Evolutionary conservation across 1,139 yeast genomes (phyloP).

Genomic region (Saccharomyces hybrid): DNA sequence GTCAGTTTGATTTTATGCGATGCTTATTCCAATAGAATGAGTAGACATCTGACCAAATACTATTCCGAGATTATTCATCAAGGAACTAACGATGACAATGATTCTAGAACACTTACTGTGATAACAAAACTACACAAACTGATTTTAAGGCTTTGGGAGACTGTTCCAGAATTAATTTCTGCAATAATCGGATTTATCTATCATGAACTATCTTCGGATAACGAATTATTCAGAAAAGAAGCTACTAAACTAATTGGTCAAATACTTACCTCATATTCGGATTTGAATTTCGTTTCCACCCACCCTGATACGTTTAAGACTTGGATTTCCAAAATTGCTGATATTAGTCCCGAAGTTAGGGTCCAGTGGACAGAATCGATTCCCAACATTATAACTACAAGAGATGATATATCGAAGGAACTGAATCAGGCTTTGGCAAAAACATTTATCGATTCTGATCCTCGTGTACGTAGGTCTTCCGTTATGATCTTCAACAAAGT

Average conservation of each 20-base stretch:
- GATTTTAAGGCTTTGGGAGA: conserved; percentile 65
- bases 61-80: conserved; percentile 70
- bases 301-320: conserved; percentile 57
- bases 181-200: conserved; percentile 76
- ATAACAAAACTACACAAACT: conserved; percentile 55
- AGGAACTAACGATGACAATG: conserved; percentile 31
- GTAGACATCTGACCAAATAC: conserved; percentile 71
- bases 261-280: conserved; percentile 47
- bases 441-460: conserved; percentile 70
- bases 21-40: conserved; percentile 63
- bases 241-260: conserved; percentile 72
- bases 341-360: conserved; percentile 58
- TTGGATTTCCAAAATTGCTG: conserved; percentile 74
- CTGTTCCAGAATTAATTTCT: conserved; percentile 65
- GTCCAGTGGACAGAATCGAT: conserved; percentile 61
- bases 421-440: conserved; percentile 55
- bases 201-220: conserved; percentile 72
- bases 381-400: conserved; percentile 38
- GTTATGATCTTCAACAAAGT: conserved; percentile 42
- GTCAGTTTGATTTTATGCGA: conserved; percentile 65
- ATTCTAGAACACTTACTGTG: conserved; percentile 32
- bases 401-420: conserved; percentile 45
- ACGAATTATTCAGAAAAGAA: conserved; percentile 50
- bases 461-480: conserved; percentile 59
- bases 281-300: conserved; percentile 50